Evolutionary conservation across 768 basidiomycete genomes (phyloP).

Genomic region (Hericium coralloides): DNA sequence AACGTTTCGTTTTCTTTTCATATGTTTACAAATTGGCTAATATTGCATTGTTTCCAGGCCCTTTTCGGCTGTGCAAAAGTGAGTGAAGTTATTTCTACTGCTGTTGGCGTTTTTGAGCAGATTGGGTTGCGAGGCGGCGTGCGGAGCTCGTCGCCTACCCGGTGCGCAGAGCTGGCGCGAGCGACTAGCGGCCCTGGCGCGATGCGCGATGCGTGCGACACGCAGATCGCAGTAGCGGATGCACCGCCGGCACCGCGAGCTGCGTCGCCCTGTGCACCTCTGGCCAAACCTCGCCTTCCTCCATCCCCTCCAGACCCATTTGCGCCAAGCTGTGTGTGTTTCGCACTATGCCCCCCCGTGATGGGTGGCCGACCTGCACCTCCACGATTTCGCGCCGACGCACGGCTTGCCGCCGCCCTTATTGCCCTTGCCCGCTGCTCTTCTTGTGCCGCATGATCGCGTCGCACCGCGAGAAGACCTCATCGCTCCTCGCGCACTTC

Average conservation of each 20-base stretch:
- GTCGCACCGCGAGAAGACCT: constrained; percentile 68
- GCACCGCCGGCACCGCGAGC: constrained; percentile 8
- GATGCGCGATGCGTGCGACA: constrained; percentile 3
- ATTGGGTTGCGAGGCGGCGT: too few species aligned
- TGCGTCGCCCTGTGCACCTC: constrained; percentile 9
- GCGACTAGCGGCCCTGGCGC: neutral
- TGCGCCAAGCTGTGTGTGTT: neutral
- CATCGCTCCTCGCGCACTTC: constrained; percentile 65
- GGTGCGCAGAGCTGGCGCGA: constrained; percentile 18
- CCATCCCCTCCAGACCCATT: neutral
- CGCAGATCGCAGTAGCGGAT: constrained; percentile 9
- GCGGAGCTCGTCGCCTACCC: constrained; percentile 69
- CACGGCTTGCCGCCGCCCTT: constrained; percentile 36
- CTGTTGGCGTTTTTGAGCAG: too few species aligned
- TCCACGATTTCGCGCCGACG: constrained; percentile 40
- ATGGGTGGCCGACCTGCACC: constrained; percentile 52
- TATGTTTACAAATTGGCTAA: too few species aligned
- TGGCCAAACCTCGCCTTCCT: constrained; percentile 15
- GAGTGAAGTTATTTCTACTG: too few species aligned
- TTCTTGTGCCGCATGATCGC: constrained; percentile 75
- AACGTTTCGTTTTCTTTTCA: too few species aligned
- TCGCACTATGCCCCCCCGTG: constrained; percentile 22
- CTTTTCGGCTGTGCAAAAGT: too few species aligned
- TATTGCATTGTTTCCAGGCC: too few species aligned
- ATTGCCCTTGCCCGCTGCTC: constrained; percentile 27